Evolutionary conservation across 192 early-diverging fungal genomes (phyloP).

Genomic region (Diversispora epigaea): DNA sequence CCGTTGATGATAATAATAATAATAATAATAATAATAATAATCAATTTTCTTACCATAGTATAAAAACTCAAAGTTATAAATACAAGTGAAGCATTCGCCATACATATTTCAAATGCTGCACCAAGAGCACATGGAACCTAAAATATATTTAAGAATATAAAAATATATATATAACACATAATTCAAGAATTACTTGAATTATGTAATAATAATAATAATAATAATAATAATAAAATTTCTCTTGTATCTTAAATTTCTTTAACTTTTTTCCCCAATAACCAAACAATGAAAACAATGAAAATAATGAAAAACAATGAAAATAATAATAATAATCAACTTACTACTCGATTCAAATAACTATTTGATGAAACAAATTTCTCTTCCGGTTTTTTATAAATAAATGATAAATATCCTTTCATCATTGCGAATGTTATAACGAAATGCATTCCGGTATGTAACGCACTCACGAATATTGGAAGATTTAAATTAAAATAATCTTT

Average conservation of each 20-base stretch:
- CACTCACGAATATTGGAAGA: slow-evolving; percentile 75
- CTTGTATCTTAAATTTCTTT: not conserved
- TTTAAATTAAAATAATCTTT: slow-evolving; percentile 70
- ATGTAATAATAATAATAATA: too few species aligned
- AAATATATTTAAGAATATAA: slow-evolving; percentile 13
- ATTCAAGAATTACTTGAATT: not conserved
- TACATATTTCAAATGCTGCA: slow-evolving; percentile 80
- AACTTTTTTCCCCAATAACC: not conserved
- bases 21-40: not conserved
- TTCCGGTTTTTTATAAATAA: slow-evolving; percentile 38
- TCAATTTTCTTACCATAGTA: slow-evolving; percentile 55
- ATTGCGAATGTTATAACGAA: slow-evolving; percentile 59
- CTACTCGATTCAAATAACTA: slow-evolving; percentile 46
- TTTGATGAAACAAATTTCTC: slow-evolving; percentile 38
- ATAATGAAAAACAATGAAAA: not conserved
- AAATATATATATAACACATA: slow-evolving; percentile 30
- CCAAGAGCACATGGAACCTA: slow-evolving; percentile 69
- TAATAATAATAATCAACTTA: slow-evolving; percentile 29
- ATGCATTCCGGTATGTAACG: slow-evolving; percentile 74
- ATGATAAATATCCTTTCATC: slow-evolving; percentile 46
- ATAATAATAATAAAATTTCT: too few species aligned
- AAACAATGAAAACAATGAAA: too few species aligned
- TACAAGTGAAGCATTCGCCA: slow-evolving; percentile 76
- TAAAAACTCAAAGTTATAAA: slow-evolving; percentile 85
- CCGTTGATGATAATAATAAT: not conserved